phyloP scores from a whole-genome alignment of 2,329 filamentous ascomycete species.

The Botryotinia narcissicola region DNA sequence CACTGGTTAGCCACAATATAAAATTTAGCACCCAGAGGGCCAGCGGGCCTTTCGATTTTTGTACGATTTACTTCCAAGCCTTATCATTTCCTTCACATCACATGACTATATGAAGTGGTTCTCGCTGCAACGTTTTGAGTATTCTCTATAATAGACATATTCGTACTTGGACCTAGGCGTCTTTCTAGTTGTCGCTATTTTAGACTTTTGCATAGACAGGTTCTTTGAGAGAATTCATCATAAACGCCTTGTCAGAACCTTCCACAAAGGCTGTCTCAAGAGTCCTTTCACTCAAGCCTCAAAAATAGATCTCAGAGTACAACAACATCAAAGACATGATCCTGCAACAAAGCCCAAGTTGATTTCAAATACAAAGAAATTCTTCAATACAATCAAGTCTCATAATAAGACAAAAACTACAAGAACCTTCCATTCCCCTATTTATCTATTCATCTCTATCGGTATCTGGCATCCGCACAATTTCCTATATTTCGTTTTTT shows the following conservation, averaged over 20 bases:
- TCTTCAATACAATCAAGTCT: slow-evolving; percentile 1
- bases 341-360: background rate
- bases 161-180: background rate
- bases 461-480: slow-evolving; percentile 8
- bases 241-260: background rate
- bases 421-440: slow-evolving; percentile 13
- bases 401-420: slow-evolving; percentile 13
- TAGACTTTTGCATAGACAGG: background rate
- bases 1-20: background rate
- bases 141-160: background rate
- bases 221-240: background rate
- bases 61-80: background rate
- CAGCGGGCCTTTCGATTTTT: background rate
- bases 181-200: background rate
- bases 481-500: background rate
- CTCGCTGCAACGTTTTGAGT: background rate
- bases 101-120: background rate
- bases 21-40: background rate
- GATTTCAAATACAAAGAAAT: background rate
- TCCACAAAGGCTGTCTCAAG: background rate
- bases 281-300: background rate
- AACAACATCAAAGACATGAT: slow-evolving; percentile 3
- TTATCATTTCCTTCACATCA: background rate
- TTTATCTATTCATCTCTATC: slow-evolving; percentile 6
- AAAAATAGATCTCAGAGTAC: slow-evolving; percentile 7